Evolutionary conservation across 164 flowering plant species (phyloP), one percentile per base, ranked within the genome.

Genomic region (Magnolia changhungtana): DNA sequence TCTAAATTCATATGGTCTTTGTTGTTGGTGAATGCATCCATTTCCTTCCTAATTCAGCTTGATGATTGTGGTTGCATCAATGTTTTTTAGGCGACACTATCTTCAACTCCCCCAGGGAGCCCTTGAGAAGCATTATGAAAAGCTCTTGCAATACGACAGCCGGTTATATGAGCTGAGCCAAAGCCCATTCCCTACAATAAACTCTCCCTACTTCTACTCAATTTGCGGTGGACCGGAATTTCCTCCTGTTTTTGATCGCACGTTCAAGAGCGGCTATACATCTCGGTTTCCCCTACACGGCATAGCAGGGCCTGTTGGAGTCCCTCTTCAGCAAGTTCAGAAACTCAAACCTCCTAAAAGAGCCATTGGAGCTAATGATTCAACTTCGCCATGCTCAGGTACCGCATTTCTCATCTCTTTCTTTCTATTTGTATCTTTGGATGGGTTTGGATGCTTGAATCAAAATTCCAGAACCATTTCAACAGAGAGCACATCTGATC

Each of bases 81-180:
- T 51, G n/a, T 13, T 31, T 55, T 31, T 13, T 71, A 89, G 92
- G 88, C 83, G 85, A 58, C 90, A 89, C 64, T 78, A 27, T 67
- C 71, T 88, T 59, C 52, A 61, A 77, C 85, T 87, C 75, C 84
- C 86, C 37, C 79, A 85, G 3, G 89, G 89, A 71, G 74, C 72
- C 0, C 82, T 89, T 31, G 85, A 87, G 50, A 86, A 76, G 67
- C 84, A 75, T 68, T 83, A 74, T 51, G 84, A 80, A 76, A 86
- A 86, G 79, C 83, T 89, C 45, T 52, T 88, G 19, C 79, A 85
- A 71, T 72, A 71, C 21, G 89, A 88, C 29, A 52, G 6, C 2
- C 73, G 83, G 7, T 69, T 88, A 66, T 31, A 49, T 7, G 50
- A 50, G 20, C 18, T 87, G 76, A 88, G 88, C 76, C 70, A 45